Evolutionary conservation across 2,329 filamentous ascomycete genomes (phyloP), one percentile per base, ranked within the genome.

Genomic region (Tricladium varicosporioides): DNA sequence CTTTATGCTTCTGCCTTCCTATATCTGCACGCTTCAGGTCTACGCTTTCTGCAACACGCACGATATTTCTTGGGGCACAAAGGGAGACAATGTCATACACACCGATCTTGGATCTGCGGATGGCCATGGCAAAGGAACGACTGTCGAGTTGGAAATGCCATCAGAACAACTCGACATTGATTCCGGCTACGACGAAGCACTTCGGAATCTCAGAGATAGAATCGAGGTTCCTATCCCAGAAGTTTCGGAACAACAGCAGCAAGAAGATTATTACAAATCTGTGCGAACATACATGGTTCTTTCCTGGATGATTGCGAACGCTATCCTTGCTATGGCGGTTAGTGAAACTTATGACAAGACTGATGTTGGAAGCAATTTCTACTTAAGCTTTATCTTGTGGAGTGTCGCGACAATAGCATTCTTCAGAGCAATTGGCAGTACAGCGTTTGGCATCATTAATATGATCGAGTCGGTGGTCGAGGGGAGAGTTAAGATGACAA

Each of bases 31-130:
- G 0, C 81, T 99, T 2, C 94, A 99, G 74, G 92, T 97, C 16
- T 99, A 99, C 75, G 94, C 94, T 45, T 99, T 99, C 75, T 97
- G 94, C 79, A 99, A 99, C 77, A 96, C 93, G 0, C 94, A 99
- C 82, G 94, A 99, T 72, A 92, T 99, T 16, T 96, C 92, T 0
- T 99, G 94, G 94, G 94, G 94, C 46, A 99, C 94, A 47, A 99
- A 99, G 76, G 94, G 94, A 56, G 94, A 99, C 80, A 99, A 99
- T 73, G 86, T 96, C 36, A 87, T 94, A 67, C 88, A 91, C 73
- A 97, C 89, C 7, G 95, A 99, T 71, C 85, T 99, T 0, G 94
- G 94, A 56, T 86, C 89, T 5, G 94, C 95, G 11, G 84, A 89
- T 5, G 86, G 86, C 50, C 86, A 89, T 63, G 89, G 88, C 54